Base-by-base conservation (phyloP, 2,329 filamentous ascomycete species). In the Fusarium sp. region DNA sequence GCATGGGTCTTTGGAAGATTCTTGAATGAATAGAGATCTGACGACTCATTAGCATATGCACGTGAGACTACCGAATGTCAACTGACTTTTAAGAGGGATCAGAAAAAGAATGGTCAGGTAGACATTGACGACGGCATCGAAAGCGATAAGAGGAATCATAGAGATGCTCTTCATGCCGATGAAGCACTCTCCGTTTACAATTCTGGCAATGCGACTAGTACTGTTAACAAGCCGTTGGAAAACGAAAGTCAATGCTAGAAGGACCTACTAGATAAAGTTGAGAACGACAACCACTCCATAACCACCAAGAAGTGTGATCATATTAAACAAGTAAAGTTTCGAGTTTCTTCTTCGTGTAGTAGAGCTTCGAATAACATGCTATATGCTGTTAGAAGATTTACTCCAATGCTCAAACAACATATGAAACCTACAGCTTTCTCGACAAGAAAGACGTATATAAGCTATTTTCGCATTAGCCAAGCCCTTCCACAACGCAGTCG, bases 361-460 rank as follows among this genome's bases (percentile, higher is more conserved):
- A 18, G 83, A 84, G 33, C 86, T 86, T 55, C 88, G 85, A 58
- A 91, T 88, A 53, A 91, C 89, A 72, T 89, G 87, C 86, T 89
- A 47, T 8, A 16, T 4, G 9, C 16, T 70, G 56, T 57, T 33
- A 67, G 50, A 36, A 20, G 26, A 24, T 20, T n/a, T 33, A 30
- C 22, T 30, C 26, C 30, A 28, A 9, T n/a, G 38, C 2, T 28
- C 22, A 10, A 18, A 18, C 18, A 14, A 30, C 11, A 39, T 18
- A 10, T 33, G 30, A 41, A 14, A 80, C 85, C 77, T 80, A 89
- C 88, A 47, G 87, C 89, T 79, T 90, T 90, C 77, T 92, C 90
- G 2, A 90, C 89, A 6, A 92, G 82, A 76, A 91, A 92, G 31
- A 89, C 83, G 75, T 91, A 92, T n/a, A 91, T 89, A 28, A 91